Conservation (phyloP, 768 basidiomycete genomes). For the Chalciporus sphaerocephalus region DNA sequence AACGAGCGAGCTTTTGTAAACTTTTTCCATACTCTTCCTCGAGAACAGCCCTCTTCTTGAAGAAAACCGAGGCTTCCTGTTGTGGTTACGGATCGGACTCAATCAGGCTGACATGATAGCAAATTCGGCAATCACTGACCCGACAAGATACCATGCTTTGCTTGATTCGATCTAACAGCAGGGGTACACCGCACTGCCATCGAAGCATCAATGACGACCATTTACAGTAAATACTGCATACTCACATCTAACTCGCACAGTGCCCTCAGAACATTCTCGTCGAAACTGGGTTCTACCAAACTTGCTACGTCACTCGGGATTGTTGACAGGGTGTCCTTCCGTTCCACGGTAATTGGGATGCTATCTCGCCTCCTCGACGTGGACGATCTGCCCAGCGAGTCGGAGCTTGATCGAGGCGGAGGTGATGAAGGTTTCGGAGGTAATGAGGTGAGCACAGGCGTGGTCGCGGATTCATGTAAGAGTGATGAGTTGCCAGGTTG, state of each 20-base stretch:
- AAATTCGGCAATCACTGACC: slow-evolving; percentile 42
- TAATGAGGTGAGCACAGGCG: slow-evolving; percentile 29
- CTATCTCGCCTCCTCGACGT: slow-evolving; percentile 56
- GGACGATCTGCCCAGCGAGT: slow-evolving; percentile 49
- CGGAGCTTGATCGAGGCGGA: slow-evolving; percentile 58
- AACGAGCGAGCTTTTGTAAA: slow-evolving; percentile 76
- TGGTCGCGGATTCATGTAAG: slow-evolving; percentile 44
- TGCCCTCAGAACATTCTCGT: slow-evolving; percentile 87
- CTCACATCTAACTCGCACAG: slow-evolving; percentile 91
- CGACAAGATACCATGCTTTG: slow-evolving; percentile 92
- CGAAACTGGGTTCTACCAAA: slow-evolving; percentile 83
- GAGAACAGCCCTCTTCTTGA: slow-evolving; percentile 87
- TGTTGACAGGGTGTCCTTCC: slow-evolving; percentile 44
- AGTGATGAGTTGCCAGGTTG: slow-evolving; percentile 34
- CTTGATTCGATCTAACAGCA: slow-evolving; percentile 93
- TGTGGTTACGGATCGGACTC: slow-evolving; percentile 11
- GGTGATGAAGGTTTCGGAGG: slow-evolving; percentile 47
- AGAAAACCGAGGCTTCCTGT: slow-evolving; percentile 89
- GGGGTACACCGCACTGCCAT: slow-evolving; percentile 90
- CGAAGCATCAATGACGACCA: too few relatives aligned
- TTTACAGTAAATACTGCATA: too few relatives aligned
- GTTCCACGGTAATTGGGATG: slow-evolving; percentile 40
- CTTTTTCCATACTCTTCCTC: slow-evolving; percentile 94
- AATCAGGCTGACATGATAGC: not conserved
- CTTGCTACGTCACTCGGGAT: slow-evolving; percentile 40